These are phyloP conservation scores for Coleophoma crateriformis DNA, from an alignment of 2,329 filamentous ascomycete species.

Conservation along the genomic window DNA sequence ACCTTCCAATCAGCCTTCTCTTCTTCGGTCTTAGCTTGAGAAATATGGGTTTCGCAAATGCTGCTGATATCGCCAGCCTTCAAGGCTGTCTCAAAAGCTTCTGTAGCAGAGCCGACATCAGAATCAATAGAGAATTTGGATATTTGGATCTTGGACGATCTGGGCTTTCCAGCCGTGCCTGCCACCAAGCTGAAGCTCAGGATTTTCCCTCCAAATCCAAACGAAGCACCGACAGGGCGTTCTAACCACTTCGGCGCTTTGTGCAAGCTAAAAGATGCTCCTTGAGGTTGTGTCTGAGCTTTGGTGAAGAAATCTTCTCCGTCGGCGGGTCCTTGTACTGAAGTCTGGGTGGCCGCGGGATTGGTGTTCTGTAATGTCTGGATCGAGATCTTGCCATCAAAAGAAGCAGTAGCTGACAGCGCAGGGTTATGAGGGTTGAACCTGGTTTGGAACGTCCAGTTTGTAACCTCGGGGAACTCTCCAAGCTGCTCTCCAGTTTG, in stretches of 20 bases:
- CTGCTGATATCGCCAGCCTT: conserved; percentile 68
- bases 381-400: conserved; percentile 91
- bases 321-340: conserved; percentile 66
- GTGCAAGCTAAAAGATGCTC: conserved; percentile 77
- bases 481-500: conserved; percentile 83
- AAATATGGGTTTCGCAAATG: conserved; percentile 76
- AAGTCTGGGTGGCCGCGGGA: conserved; percentile 61
- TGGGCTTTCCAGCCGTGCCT: conserved; percentile 54
- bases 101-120: conserved; percentile 74
- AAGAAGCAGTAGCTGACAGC: conserved; percentile 89
- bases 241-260: conserved; percentile 90
- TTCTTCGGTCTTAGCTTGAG: conserved; percentile 73
- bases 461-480: conserved; percentile 96
- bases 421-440: conserved; percentile 93
- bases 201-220: conserved; percentile 93
- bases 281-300: conserved; percentile 86
- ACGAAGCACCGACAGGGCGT: conserved; percentile 77
- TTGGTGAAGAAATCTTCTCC: conserved; percentile 96
- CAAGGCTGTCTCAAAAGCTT: conserved; percentile 81
- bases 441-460: conserved; percentile 95
- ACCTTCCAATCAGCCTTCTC: conserved; percentile 97
- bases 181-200: conserved; percentile 64
- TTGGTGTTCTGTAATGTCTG: conserved; percentile 95
- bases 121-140: conserved; percentile 86
- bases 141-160: conserved; percentile 74